phyloP scores from a whole-genome alignment of 495 filamentous ascomycete genomes.

The Geoglossum glabrum region DNA sequence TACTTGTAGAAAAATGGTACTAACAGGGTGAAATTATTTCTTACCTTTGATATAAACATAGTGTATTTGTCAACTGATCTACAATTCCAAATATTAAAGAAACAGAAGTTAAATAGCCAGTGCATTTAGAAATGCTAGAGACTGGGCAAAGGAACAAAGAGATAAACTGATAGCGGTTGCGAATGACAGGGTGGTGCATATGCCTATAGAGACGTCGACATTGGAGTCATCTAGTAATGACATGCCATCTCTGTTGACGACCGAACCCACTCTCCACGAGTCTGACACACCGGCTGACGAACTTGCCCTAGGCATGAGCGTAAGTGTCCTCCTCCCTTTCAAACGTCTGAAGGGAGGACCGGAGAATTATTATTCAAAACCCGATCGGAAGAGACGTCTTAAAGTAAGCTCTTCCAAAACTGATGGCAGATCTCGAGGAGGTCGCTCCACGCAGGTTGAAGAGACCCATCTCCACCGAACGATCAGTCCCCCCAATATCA shows the following conservation, averaged over 20 bases:
- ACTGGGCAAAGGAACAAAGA: conserved; percentile 18
- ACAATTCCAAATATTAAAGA: no score
- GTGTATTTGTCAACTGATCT: no score
- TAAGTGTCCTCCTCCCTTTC: neutral
- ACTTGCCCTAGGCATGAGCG: neutral
- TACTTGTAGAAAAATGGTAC: no score
- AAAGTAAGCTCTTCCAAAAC: neutral
- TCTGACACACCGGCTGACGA: neutral
- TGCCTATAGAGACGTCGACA: neutral
- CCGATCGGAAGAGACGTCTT: neutral
- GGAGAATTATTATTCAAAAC: neutral
- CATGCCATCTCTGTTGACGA: neutral
- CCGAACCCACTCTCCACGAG: neutral
- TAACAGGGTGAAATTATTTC: no score
- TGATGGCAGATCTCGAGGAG: neutral
- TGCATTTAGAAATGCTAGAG: conserved; percentile 20
- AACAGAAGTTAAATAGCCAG: conserved; percentile 17
- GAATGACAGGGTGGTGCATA: conserved; percentile 5
- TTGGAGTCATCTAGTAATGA: neutral
- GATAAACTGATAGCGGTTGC: conserved; percentile 14
- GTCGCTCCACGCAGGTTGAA: neutral
- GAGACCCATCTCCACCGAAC: neutral
- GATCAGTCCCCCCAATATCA: no score
- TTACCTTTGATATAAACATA: no score
- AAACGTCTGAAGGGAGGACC: neutral